Base-by-base conservation (phyloP, 306 rosid genomes). In the Cicer bijugum region DNA sequence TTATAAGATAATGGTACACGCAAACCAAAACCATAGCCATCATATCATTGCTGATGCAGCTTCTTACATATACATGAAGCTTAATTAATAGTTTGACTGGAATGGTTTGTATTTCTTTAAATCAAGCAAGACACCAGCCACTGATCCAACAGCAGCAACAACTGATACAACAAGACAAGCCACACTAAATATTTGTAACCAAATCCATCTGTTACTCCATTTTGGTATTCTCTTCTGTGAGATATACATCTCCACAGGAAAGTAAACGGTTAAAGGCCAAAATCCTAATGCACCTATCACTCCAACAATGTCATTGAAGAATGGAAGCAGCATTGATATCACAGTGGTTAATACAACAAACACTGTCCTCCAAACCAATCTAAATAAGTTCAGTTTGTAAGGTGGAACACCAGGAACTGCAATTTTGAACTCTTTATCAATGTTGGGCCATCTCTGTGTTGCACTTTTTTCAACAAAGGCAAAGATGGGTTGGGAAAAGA, bases 211-310 rank as follows among this genome's bases (percentile, higher is more conserved):
- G 43, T 77, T 76, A 84, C 90, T 88, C 97, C 97, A 92, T 53
- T 81, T 92, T 12, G 84, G 84, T 19, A 92, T 84, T 62, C 62
- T 89, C 93, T 76, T 92, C 80, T 89, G 92, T 7, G 76, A 65
- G 23, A 89, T 85, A 60, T 92, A 88, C 96, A 92, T 92, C 82
- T 84, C 85, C 74, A 92, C 88, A 0, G 97, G 97, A 72, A 91
- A 87, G 74, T 85, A 87, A 1, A 91, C 96, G 0, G 91, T 88
- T 14, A 89, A 80, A 14, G 97, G 97, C 96, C 96, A 92, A 78
- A 89, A 89, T 17, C 92, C 92, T 61, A 89, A 42, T 20, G 97
- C 93, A 6, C 97, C 97, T 20, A 92, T 84, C n/a, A 92, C 84
- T 62, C 93, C 97, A 9, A 85, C 89, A 4, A 92, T 67, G 71